Base-by-base conservation (phyloP, 257 asterid species). In the Catharanthus roseus region DNA sequence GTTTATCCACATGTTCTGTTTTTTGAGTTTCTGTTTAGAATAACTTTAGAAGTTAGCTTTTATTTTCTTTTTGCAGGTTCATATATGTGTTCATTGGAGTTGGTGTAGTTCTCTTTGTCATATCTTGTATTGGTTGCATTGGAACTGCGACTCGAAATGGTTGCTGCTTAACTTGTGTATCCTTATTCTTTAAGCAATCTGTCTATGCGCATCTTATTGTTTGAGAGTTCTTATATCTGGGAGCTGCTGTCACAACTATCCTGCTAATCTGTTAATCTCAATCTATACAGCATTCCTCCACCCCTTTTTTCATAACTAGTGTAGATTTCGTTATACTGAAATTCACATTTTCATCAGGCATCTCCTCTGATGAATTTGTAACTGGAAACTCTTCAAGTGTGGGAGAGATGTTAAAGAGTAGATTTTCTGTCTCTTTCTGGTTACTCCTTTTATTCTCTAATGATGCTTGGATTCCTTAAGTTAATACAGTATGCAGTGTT, bases 161-260 rank as follows among this genome's bases (percentile, higher is more conserved):
- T n/a, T 95, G 98, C 89, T 95, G 98, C 82, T 84, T 95, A 80
- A 81, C 85, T 77, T 90, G 95, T 87, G 98, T 95, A 85, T 91
- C 98, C 99, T 88, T 75, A 31, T 41, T 54, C 39, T 55, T 69
- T 15, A 38, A 60, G 38, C 44, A 29, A 1, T 78, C 24, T 56
- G 28, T 63, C 44, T 10, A 23, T 57, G 45, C 50, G 36, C 16
- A 5, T 31, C 42, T 26, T 19, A 3, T 31, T 38, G 13, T 13
- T 62, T 51, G 11, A 19, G 53, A 31, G 47, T n/a, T n/a, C n/a
- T 28, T 28, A 4, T 66, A 15, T 66, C 57, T 57, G n/a, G n/a
- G 42, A 73, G 15, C 18, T 0, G 16, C 56, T 38, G 5, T 2
- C 26, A 19, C 45, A n/a, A 28, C 41, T 10, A 19, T 18, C 6